Evolutionary conservation across 768 basidiomycete genomes (phyloP).

Genomic region (Trametes meyenii): DNA sequence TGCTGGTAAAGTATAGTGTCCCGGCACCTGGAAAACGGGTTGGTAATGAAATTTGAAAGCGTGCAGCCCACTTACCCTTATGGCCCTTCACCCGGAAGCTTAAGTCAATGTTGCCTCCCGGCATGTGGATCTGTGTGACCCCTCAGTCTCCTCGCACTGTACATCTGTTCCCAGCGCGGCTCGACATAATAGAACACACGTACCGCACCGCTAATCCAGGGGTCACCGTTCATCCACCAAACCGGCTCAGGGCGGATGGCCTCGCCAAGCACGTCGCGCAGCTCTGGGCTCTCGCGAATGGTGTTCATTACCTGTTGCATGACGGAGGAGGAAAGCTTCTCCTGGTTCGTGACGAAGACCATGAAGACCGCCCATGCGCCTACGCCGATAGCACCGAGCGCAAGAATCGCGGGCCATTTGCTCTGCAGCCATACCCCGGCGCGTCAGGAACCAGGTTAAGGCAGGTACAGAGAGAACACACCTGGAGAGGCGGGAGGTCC

Average conservation of each 20-base stretch:
- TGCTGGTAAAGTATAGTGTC: slow-evolving; percentile 83
- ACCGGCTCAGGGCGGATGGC: slow-evolving; percentile 65
- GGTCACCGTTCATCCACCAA: slow-evolving; percentile 80
- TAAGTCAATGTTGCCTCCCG: slow-evolving; percentile 77
- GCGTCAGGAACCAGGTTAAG: not conserved
- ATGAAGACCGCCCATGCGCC: slow-evolving; percentile 71
- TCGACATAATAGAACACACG: slow-evolving; percentile 28
- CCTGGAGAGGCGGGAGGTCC: slow-evolving; percentile 49
- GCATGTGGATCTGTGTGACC: slow-evolving; percentile 61
- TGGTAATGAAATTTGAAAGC: not conserved
- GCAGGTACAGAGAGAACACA: slow-evolving; percentile 23
- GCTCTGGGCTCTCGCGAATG: slow-evolving; percentile 51
- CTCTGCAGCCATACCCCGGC: slow-evolving; percentile 22
- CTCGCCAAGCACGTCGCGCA: slow-evolving; percentile 62
- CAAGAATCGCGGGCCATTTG: slow-evolving; percentile 63
- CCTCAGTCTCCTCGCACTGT: not conserved
- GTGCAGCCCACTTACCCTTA: slow-evolving; percentile 46
- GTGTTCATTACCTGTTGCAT: slow-evolving; percentile 66
- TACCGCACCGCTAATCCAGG: slow-evolving; percentile 69
- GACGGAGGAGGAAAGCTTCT: slow-evolving; percentile 76
- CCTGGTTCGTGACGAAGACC: slow-evolving; percentile 72
- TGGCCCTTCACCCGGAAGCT: slow-evolving; percentile 77
- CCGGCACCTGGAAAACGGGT: slow-evolving; percentile 53
- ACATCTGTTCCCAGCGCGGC: not conserved
- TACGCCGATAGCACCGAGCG: slow-evolving; percentile 53